Conservation (phyloP, 2,329 filamentous ascomycete genomes). For the Talaromyces funiculosus region DNA sequence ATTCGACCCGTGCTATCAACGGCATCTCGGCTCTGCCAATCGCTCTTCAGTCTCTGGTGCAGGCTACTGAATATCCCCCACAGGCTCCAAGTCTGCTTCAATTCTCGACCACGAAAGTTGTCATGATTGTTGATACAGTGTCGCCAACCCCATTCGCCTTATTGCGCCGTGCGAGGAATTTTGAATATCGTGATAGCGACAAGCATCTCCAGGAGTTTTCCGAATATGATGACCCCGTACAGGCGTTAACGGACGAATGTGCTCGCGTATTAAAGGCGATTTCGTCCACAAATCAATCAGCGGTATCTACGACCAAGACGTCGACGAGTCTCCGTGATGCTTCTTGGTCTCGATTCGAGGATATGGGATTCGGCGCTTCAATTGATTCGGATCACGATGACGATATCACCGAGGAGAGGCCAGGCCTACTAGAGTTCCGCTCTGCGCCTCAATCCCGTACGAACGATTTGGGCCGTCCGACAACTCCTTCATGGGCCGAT, state of each 20-base stretch:
- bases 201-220: constrained; percentile 77
- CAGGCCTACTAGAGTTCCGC: constrained; percentile 51
- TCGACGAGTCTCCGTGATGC: constrained; percentile 73
- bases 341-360: constrained; percentile 95
- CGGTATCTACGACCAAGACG: constrained; percentile 63
- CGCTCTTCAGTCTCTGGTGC: constrained; percentile 81
- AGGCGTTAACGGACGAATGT: constrained; percentile 88
- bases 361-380: constrained; percentile 78
- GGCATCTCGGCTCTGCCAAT: constrained; percentile 83
- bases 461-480: constrained; percentile 70
- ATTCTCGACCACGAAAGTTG: constrained; percentile 75
- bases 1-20: constrained; percentile 60
- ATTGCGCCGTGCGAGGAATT: constrained; percentile 83
- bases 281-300: constrained; percentile 80
- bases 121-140: constrained; percentile 94
- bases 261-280: constrained; percentile 83
- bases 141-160: constrained; percentile 92
- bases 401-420: constrained; percentile 37
- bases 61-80: constrained; percentile 92
- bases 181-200: constrained; percentile 89
- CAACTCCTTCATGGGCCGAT: constrained; percentile 96
- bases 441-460: constrained; percentile 61
- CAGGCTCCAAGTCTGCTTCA: constrained; percentile 70
- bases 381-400: constrained; percentile 65
- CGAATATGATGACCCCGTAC: constrained; percentile 80